Evolutionary conservation across 2,329 filamentous ascomycete genomes (phyloP), one percentile per base, ranked within the genome.

Genomic region (Alternaria sp.): DNA sequence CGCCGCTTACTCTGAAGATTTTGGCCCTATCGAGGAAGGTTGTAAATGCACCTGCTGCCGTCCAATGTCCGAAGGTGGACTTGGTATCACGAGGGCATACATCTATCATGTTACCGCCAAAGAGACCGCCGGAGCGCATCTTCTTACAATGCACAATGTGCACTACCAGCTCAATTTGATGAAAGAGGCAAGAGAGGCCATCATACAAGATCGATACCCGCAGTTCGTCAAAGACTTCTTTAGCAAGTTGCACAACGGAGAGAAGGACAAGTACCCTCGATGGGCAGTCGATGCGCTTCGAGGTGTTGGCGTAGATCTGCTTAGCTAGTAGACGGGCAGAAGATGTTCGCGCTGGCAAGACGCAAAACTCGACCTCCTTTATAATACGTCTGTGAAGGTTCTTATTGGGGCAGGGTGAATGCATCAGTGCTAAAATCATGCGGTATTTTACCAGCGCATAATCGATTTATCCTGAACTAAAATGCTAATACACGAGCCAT

Each of bases 91-190:
- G 3, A 85, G 92, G 65, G 94, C 95, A 4, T 97, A 93, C 79
- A 89, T 98, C 49, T 90, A 97, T 76, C 95, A 99, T 81, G 89
- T 97, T 66, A 90, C 92, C 0, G 90, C 91, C 28, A 99, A 99
- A 81, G 95, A 99, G 83, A 99, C 95, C 0, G 94, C 92, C 2
- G 93, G 94, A 8, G 95, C 96, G 16, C 89, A 91, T 81, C 74
- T 91, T 76, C 82, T 99, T 56, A 97, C 93, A 1, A 93, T 98
- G 74, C 95, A 99, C 79, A 99, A 99, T 75, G 92, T 99, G 27
- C 93, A 93, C 82, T 97, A 97, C 74, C 88, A 97, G 76, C 84
- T 99, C 55, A 86, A 90, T 62, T 82, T 99, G 70, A 97, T 98
- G 93, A 83, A 85, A 20, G 82, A 86, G 62, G 86, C 89, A 12